Base-by-base conservation (phyloP, 176 grass and related monocot species). In the Panicum miliaceum region DNA sequence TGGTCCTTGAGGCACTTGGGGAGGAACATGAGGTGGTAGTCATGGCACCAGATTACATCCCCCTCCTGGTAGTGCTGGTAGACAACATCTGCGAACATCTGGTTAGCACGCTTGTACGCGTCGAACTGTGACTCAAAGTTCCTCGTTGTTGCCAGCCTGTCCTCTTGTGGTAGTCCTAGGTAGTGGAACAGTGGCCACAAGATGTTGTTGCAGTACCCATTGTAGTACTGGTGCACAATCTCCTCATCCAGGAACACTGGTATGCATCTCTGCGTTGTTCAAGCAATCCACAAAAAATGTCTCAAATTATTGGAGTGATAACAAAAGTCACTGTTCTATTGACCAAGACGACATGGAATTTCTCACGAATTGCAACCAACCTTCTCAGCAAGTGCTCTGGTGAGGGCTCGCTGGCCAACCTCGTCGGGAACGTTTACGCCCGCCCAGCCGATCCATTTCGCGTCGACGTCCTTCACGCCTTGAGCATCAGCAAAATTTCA, bases 141-240 rank as follows among this genome's bases (percentile, higher is more conserved):
- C 76, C 93, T 91, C 3, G 97, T 99, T 29, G 97, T 99, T 3
- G 97, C 97, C 16, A 99, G 86, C 78, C 97, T 77, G 81, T 99
- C 97, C 90, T 99, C 97, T 90, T 99, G 97, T 6, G 97, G 97
- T 34, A 99, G 81, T 12, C 97, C 97, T 4, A 99, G 89, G 76
- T 99, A 99, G 84, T 99, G 97, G 76, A 99, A 99, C 73, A 99
- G 89, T 35, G 97, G 97, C 97, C 97, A 99, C 38, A 99, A 77
- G 61, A 99, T 99, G 83, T 99, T 99, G 85, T 99, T 99, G 85
- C 97, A 99, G 84, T 99, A 99, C 1, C 97, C 97, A 62, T 99
- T 99, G 78, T 99, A 99, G 75, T 99, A 99, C 43, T 96, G 97
- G 70, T 99, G 97, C 69, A 96, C 97, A 26, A 99, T 99, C 85